Evolutionary conservation across 371 early-diverging fungal genomes (phyloP).

Genomic region (Basidiobolus meristosporus): DNA sequence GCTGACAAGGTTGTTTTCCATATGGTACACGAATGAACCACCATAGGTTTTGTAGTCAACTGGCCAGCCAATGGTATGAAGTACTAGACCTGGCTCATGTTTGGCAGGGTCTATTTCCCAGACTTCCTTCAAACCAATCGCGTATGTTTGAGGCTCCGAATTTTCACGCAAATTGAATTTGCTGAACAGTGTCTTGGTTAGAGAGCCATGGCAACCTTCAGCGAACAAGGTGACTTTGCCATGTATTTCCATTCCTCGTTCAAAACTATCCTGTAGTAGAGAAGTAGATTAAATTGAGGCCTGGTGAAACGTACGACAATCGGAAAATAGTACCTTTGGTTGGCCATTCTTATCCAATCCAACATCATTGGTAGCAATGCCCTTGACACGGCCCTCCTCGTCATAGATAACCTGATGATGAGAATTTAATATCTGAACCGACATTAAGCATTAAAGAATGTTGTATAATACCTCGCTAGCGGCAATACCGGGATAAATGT

Average conservation of each 20-base stretch:
- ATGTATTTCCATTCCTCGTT: constrained; percentile 89
- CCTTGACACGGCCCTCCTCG: constrained; percentile 78
- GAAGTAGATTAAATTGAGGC: too few species aligned
- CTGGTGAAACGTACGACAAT: too few species aligned
- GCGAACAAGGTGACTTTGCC: constrained; percentile 91
- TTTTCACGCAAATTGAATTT: constrained; percentile 80
- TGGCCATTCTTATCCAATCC: constrained; percentile 79
- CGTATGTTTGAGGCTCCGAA: constrained; percentile 70
- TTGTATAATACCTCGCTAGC: constrained; percentile 78
- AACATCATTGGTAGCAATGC: constrained; percentile 90
- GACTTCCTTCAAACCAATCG: constrained; percentile 92
- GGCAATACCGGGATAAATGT: constrained; percentile 85
- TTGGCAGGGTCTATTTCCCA: constrained; percentile 88
- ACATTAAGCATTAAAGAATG: too few species aligned
- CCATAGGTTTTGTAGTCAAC: constrained; percentile 77
- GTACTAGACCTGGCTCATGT: constrained; percentile 67
- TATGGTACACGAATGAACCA: constrained; percentile 91
- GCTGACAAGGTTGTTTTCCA: constrained; percentile 69
- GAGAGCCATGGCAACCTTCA: constrained; percentile 95
- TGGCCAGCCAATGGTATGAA: constrained; percentile 90
- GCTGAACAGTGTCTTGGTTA: constrained; percentile 74
- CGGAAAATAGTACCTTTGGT: constrained; percentile 54
- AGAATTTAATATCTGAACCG: too few species aligned
- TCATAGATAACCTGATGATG: constrained; percentile 65
- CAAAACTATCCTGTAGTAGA: constrained; percentile 49